These are phyloP conservation scores for Fomitopsis betulina DNA, from an alignment of 1,284 basidiomycete species.

Conservation along the genomic window DNA sequence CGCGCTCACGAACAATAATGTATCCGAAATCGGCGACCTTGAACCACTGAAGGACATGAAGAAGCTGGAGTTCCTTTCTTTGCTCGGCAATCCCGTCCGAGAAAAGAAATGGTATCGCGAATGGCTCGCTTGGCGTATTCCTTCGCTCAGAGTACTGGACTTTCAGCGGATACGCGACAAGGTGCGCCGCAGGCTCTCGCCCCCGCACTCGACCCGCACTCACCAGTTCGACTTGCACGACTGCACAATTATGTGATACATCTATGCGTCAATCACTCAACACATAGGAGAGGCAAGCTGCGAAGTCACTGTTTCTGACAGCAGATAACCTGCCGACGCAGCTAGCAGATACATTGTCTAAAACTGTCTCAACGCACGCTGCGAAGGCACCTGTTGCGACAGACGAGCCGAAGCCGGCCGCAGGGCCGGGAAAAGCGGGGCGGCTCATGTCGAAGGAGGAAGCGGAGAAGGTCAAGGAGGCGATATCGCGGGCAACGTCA, in stretches of 20 bases:
- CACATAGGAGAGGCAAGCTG: constrained; percentile 70
- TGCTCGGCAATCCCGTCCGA: constrained; percentile 89
- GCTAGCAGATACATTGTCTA: constrained; percentile 74
- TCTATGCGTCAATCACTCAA: background rate
- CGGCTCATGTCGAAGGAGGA: constrained; percentile 92
- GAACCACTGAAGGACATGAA: constrained; percentile 80
- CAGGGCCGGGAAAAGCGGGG: constrained; percentile 62
- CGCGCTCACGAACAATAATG: constrained; percentile 70
- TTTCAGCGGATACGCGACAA: constrained; percentile 95
- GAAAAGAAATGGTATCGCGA: constrained; percentile 96
- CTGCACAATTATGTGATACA: background rate
- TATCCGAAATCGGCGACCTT: constrained; percentile 77
- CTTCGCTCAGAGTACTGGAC: constrained; percentile 90
- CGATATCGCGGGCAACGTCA: constrained; percentile 87
- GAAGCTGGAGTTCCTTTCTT: constrained; percentile 75
- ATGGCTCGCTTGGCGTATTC: constrained; percentile 85
- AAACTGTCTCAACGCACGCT: constrained; percentile 63
- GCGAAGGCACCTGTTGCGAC: constrained; percentile 55
- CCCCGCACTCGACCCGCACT: background rate
- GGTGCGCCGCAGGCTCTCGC: constrained; percentile 46
- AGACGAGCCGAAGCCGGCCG: constrained; percentile 67
- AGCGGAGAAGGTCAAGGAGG: constrained; percentile 83
- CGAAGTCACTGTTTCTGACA: constrained; percentile 74
- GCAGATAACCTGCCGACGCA: constrained; percentile 73
- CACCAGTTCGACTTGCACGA: background rate